A percentile compares a stretch with the other conserved stretches of the same genome.
Evolutionary conservation across 768 basidiomycete genomes (phyloP).

Genomic region (Tephrocybe sp.): DNA sequence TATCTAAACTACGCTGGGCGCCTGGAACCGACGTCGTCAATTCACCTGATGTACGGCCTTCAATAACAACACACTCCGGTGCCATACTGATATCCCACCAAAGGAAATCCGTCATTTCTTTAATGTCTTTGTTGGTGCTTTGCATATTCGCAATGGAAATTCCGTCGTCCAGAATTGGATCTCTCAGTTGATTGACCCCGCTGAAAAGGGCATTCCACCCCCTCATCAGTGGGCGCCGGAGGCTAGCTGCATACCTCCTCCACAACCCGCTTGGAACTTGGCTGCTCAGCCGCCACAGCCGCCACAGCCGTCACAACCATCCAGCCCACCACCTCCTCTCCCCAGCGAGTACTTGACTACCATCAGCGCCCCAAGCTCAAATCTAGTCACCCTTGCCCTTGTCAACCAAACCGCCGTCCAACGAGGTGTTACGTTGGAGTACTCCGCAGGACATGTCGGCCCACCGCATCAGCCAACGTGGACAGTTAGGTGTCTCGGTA

Average conservation of each 20-base stretch:
- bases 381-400: conserved; percentile 41
- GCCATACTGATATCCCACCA: neutral
- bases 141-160: conserved; percentile 58
- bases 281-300: no score
- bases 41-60: conserved; percentile 24
- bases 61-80: neutral
- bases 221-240: conserved; percentile 2
- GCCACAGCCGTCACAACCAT: conserved; percentile 25
- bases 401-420: conserved; percentile 57
- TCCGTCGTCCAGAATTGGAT: conserved; percentile 55
- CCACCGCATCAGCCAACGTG: conserved; percentile 57
- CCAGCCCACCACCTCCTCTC: conserved; percentile 33
- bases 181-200: conserved; percentile 53
- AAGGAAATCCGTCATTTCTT: conserved; percentile 62
- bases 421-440: conserved; percentile 42
- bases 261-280: conserved; percentile 13
- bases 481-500: conserved; percentile 55
- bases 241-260: conserved; percentile 6
- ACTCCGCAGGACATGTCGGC: conserved; percentile 46
- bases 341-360: conserved; percentile 22
- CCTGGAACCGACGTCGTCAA: conserved; percentile 37
- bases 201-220: conserved; percentile 16
- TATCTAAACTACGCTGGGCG: conserved; percentile 51
- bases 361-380: conserved; percentile 12
- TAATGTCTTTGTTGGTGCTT: conserved; percentile 64